Base-by-base conservation (phyloP, 1,284 basidiomycete genomes). In the Sparassis latifolia region DNA sequence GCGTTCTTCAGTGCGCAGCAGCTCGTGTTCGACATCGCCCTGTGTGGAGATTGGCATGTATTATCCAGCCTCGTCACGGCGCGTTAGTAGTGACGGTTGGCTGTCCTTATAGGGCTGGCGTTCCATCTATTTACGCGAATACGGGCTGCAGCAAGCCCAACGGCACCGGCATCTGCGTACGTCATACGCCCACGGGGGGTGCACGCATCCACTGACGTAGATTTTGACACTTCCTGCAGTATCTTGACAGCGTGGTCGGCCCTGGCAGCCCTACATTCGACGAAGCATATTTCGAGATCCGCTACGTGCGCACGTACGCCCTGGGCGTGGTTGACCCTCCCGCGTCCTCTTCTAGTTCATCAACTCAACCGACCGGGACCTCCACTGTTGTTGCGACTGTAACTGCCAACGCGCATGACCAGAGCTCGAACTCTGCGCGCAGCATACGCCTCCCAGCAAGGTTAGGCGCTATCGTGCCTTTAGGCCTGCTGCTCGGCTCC, bases 191-290 rank as follows among this genome's bases (percentile, higher is more conserved):
- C 20, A 20, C 20, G 20, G 20, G 20, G 20, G 20, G 20, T 20
- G 20, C 20, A 20, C 20, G 20, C 1, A 20, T 20, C 20, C 20
- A 20, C 20, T 20, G 20, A 33, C 48, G 31, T 33, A 20, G 10
- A 37, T 31, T 37, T 20, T 20, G 20, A 20, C 20, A 20, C 20
- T 20, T 20, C 41, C 29, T 50, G 27, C 53, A 70, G 70, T 79
- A 78, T 62, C 66, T 70, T 32, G 78, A 78, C 55, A 77, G 76
- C 55, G 80, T 82, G 27, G 70, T 80, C 39, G 75, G 77, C 48
- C 65, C 75, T n/a, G 78, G 77, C 4, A 65, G 69, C 55, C 74
- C 75, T n/a, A 75, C 72, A 52, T 82, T 76, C 62, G 74, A 76
- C 57, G 63, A 75, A 12, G 78, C 79, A 1, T 71, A 76, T 67